phyloP scores from a whole-genome alignment of 495 filamentous ascomycete species.

The Chlorociboria aeruginascens region DNA sequence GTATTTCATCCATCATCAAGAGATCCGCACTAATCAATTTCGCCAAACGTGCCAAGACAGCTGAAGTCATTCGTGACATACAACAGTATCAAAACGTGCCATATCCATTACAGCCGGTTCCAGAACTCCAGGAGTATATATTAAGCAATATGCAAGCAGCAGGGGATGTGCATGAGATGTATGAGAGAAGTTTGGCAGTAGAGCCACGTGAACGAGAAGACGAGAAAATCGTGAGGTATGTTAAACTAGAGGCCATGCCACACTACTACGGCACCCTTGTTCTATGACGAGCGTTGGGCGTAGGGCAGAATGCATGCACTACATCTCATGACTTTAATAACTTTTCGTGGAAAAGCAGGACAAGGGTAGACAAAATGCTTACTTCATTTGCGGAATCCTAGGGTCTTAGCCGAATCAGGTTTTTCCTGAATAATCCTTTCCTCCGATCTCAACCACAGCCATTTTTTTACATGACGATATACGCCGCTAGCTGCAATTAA shows the following conservation, averaged over 20 bases:
- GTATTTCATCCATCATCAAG: slow-evolving; percentile 89
- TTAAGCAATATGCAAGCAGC: slow-evolving; percentile 87
- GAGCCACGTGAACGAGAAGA: slow-evolving; percentile 95
- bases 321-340: background rate
- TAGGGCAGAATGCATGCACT: background rate
- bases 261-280: background rate
- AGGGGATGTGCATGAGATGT: slow-evolving; percentile 97
- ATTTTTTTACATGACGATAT: background rate
- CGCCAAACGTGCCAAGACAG: slow-evolving; percentile 93
- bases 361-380: slow-evolving; percentile 15
- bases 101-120: slow-evolving; percentile 77
- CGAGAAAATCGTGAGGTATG: slow-evolving; percentile 57
- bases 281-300: background rate
- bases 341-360: background rate
- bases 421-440: slow-evolving; percentile 18
- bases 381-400: slow-evolving; percentile 15
- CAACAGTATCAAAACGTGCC: slow-evolving; percentile 97
- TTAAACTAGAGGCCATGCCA: slow-evolving; percentile 10
- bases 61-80: slow-evolving; percentile 94
- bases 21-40: slow-evolving; percentile 96
- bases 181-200: slow-evolving; percentile 82
- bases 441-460: slow-evolving; percentile 1
- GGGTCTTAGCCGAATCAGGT: slow-evolving; percentile 25
- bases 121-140: slow-evolving; percentile 94
- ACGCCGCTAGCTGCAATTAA: slow-evolving; percentile 2